Percentiles rank a stretch among this genome's conserved stretches.
Conservation (phyloP, 257 asterid genomes). For the Solanum pimpinellifolium region DNA sequence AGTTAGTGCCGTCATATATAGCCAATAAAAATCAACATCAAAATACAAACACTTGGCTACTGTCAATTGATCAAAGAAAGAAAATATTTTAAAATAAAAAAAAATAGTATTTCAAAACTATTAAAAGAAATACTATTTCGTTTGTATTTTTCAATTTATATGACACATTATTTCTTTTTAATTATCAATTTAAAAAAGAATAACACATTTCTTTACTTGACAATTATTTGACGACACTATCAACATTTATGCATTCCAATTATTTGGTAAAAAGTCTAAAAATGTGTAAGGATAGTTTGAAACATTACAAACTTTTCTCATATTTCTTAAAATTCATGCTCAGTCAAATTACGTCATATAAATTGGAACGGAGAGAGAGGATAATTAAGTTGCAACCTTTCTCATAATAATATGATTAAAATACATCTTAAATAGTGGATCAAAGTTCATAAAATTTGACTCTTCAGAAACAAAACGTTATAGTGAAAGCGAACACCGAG, state of each 20-base stretch:
- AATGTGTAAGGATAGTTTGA: no score
- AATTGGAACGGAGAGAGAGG: not conserved
- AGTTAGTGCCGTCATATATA: slow-evolving; percentile 20
- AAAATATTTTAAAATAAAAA: not conserved
- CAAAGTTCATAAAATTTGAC: not conserved
- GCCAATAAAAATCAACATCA: not conserved
- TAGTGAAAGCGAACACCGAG: not conserved
- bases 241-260: no score
- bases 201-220: no score
- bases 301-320: not conserved
- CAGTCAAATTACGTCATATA: not conserved
- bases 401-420: not conserved
- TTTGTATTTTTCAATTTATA: no score
- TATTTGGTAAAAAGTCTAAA: no score
- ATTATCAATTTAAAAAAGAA: no score
- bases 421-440: not conserved
- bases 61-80: not conserved
- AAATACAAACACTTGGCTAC: not conserved
- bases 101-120: not conserved
- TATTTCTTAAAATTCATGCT: no score
- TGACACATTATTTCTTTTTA: not conserved
- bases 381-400: not conserved
- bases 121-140: not conserved
- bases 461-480: not conserved
- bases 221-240: no score